phyloP scores from a whole-genome alignment of 129 eudicot genomes.

The Flaveria linearis region DNA sequence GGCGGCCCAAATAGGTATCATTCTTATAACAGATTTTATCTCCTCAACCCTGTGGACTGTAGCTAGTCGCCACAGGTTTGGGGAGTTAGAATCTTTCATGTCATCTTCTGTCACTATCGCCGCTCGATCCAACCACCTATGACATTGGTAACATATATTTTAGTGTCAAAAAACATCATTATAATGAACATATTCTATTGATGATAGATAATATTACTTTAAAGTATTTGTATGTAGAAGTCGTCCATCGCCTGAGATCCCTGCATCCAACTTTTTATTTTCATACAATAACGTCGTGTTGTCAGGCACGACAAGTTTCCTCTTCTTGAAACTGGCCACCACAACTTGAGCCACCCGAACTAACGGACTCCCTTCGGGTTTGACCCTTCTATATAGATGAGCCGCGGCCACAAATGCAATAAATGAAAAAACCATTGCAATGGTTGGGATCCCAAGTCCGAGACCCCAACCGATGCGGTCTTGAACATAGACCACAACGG shows the following conservation, averaged over 20 bases:
- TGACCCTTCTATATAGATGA: constrained; percentile 55
- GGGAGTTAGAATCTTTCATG: constrained; percentile 43
- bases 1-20: constrained; percentile 82
- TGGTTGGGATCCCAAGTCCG: constrained; percentile 88
- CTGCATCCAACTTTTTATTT: constrained; percentile 67
- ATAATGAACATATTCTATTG: neutral
- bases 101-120: constrained; percentile 62
- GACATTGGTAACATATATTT: neutral
- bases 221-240: constrained; percentile 65
- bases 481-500: constrained; percentile 81
- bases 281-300: constrained; percentile 47
- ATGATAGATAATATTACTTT: constrained; percentile 45
- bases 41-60: constrained; percentile 93
- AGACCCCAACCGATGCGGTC: constrained; percentile 75
- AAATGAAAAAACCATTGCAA: constrained; percentile 68
- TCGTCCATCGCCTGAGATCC: constrained; percentile 64
- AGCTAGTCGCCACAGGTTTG: constrained; percentile 76
- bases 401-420: constrained; percentile 60
- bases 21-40: constrained; percentile 67
- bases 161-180: neutral
- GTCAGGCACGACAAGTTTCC: constrained; percentile 47
- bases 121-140: constrained; percentile 88
- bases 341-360: constrained; percentile 72
- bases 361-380: constrained; percentile 89
- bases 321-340: constrained; percentile 69